A percentile compares a stretch with the other conserved stretches of the same genome.
Evolutionary conservation across 1,284 basidiomycete genomes (phyloP).

Genomic region (Sutorius eximius): DNA sequence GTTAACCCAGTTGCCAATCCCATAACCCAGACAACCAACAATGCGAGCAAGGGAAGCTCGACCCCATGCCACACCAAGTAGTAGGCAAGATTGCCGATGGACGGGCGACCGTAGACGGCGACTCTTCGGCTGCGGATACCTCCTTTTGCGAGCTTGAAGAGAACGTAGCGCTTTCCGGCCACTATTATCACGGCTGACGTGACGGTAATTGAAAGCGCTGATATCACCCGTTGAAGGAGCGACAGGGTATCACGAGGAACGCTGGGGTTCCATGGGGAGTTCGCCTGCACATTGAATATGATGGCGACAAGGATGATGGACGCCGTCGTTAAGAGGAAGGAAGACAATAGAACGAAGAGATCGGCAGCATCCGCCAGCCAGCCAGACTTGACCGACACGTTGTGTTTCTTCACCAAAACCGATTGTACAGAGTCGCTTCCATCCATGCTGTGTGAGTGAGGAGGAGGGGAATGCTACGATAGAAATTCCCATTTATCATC

Average conservation of each 20-base stretch:
- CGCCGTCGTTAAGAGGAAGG: neutral
- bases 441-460: neutral
- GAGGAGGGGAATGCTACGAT: neutral
- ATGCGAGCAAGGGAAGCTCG: slow-evolving; percentile 1
- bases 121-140: slow-evolving; percentile 7
- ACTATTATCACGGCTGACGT: slow-evolving; percentile 2
- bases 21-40: slow-evolving; percentile 4
- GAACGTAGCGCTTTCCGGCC: slow-evolving; percentile 6
- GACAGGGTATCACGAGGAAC: neutral
- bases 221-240: slow-evolving; percentile 1
- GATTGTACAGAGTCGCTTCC: neutral
- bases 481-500: neutral
- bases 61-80: neutral
- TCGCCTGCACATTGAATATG: slow-evolving; percentile 1
- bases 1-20: slow-evolving; percentile 7
- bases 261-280: neutral
- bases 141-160: neutral
- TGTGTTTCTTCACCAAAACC: neutral
- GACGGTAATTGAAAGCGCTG: neutral
- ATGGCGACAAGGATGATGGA: slow-evolving; percentile 4
- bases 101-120: neutral
- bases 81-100: neutral
- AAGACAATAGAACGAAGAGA: neutral
- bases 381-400: neutral
- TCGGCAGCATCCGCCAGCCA: slow-evolving; percentile 1